Conservation (phyloP, 169 alveolate species). For the Theileria equi region DNA sequence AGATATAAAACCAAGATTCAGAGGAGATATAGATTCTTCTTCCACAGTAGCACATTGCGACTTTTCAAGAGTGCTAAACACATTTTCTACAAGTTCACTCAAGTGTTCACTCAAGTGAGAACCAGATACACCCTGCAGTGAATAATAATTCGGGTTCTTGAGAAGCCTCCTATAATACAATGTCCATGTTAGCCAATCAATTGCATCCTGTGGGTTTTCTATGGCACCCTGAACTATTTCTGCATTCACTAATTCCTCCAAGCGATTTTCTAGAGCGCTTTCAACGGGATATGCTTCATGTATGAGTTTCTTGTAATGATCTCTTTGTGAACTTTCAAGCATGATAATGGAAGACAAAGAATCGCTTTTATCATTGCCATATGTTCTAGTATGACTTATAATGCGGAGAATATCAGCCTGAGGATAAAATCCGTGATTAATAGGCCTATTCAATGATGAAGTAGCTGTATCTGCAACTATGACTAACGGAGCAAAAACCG, state of each 20-base stretch:
- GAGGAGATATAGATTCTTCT: conserved; percentile 65
- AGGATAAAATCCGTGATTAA: conserved; percentile 91
- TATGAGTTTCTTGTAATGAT: conserved; percentile 93
- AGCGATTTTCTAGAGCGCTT: conserved; percentile 89
- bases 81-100: conserved; percentile 91
- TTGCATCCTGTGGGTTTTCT: conserved; percentile 93
- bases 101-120: conserved; percentile 92
- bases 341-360: too few relatives aligned
- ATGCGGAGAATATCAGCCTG: conserved; percentile 92
- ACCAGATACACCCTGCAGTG: conserved; percentile 89
- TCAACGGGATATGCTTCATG: conserved; percentile 98
- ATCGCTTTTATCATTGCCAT: conserved; percentile 74
- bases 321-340: conserved; percentile 80
- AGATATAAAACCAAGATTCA: conserved; percentile 81
- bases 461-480: conserved; percentile 82
- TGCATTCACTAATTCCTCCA: conserved; percentile 94
- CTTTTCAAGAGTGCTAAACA: conserved; percentile 70
- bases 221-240: conserved; percentile 95
- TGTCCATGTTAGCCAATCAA: conserved; percentile 99
- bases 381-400: conserved; percentile 86
- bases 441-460: conserved; percentile 65
- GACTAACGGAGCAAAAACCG: conserved; percentile 70
- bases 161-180: conserved; percentile 96
- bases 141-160: conserved; percentile 98
- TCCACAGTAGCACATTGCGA: conserved; percentile 88